phyloP scores from a whole-genome alignment of 1,284 basidiomycete species.

The Ustilago crameri region DNA sequence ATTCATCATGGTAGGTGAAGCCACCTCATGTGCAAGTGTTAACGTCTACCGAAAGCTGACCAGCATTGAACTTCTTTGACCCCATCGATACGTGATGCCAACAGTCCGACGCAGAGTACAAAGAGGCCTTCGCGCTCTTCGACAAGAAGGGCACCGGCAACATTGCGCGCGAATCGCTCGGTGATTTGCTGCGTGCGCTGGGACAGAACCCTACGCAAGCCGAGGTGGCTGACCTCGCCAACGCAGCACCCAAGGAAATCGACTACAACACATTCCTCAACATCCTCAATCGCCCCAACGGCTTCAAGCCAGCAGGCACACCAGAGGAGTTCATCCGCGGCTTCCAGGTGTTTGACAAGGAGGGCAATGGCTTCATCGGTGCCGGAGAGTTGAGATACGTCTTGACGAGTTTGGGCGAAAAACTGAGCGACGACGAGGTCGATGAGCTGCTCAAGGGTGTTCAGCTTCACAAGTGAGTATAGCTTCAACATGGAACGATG shows the following conservation, averaged over 20 bases:
- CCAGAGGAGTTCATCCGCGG: conserved; percentile 96
- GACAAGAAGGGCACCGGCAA: conserved; percentile 94
- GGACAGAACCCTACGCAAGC: conserved; percentile 99
- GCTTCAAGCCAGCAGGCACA: conserved; percentile 82
- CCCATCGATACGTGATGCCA: neutral
- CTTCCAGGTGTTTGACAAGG: conserved; percentile 99
- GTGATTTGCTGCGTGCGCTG: conserved; percentile 92
- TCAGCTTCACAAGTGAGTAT: conserved; percentile 81
- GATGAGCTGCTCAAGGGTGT: conserved; percentile 97
- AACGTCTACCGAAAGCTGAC: too few relatives aligned
- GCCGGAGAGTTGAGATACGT: conserved; percentile 92
- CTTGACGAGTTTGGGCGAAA: conserved; percentile 93
- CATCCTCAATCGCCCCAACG: conserved; percentile 92
- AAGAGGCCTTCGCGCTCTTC: conserved; percentile 96
- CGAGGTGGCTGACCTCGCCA: conserved; percentile 86
- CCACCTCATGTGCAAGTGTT: too few relatives aligned
- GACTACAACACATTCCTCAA: conserved; percentile 77
- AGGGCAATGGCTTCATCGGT: conserved; percentile 95
- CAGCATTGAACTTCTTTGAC: neutral
- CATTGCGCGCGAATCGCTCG: conserved; percentile 86
- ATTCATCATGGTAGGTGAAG: conserved; percentile 15
- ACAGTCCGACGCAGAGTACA: conserved; percentile 70
- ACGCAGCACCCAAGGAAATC: conserved; percentile 79
- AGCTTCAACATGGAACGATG: neutral
- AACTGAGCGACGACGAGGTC: conserved; percentile 96